Base-by-base conservation (phyloP, 768 basidiomycete species). In the Hypholoma fasciculare region DNA sequence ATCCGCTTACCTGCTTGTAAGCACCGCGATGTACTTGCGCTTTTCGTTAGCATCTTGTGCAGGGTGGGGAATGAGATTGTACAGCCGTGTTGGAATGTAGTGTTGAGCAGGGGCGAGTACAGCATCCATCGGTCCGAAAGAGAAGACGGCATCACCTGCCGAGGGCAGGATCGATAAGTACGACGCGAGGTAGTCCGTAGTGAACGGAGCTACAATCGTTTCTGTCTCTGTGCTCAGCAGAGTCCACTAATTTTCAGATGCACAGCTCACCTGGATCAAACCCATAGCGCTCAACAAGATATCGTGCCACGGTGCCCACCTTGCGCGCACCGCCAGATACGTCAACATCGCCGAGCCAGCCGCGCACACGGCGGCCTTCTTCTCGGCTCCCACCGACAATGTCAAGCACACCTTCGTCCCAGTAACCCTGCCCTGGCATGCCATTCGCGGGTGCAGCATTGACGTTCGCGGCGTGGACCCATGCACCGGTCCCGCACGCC, bases 271-370 rank as follows among this genome's bases (percentile, higher is more conserved):
- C 89, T 61, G 86, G 74, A 60, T 90, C 89, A 61, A 95, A 92
- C 6, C 90, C 89, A 69, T 86, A 94, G 51, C 92, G 81, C 47
- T 93, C 90, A 30, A 86, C 85, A 42, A 93, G 78, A 66, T 92
- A 94, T 66, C 86, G 77, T 2, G 89, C 86, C 19, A 93, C 76
- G 57, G 79, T 85, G 7, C 88, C 90, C 2, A 82, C 74, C 46
- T 85, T 82, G 59, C 85, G 76, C 17, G 84, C 82, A 12, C 85
- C 88, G 44, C 86, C 85, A 11, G 83, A 82, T 36, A 79, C 67
- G 64, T 92, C 89, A 9, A 92, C 92, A 34, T 90, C 90, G n/a
- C 92, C 92, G 6, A 94, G 74, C 89, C 91, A 91, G 3, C 83
- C 83, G 63, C 88, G 79, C 44, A 94, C 86, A 46, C 86, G 75